phyloP scores from a whole-genome alignment of 192 early-diverging fungal species.

The Gaertneriomyces sp. region DNA sequence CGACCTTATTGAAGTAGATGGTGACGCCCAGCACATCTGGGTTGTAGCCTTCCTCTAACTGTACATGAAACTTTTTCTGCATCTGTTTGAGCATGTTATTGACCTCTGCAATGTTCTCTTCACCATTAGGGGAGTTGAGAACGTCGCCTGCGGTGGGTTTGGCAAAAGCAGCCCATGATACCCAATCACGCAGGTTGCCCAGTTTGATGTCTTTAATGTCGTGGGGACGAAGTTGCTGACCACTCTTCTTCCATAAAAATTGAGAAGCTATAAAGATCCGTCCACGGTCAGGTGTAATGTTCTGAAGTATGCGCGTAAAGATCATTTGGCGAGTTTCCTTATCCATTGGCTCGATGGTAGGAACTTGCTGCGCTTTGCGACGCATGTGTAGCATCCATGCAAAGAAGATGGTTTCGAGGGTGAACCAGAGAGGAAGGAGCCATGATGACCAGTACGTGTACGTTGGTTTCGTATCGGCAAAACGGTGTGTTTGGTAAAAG shows the following conservation, averaged over 20 bases:
- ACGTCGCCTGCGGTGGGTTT: background rate
- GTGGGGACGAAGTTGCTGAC: background rate
- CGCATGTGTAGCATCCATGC: background rate
- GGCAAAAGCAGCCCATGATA: background rate
- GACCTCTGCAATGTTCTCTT: background rate
- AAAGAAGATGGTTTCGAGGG: background rate
- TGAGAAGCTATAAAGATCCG: background rate
- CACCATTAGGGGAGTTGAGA: background rate
- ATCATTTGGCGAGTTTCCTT: background rate
- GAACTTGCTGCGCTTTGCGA: background rate
- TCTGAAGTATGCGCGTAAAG: background rate
- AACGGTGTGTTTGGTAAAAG: background rate
- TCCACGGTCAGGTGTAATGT: background rate
- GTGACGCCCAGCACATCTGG: background rate
- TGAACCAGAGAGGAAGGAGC: background rate
- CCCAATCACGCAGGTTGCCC: conserved; percentile 4
- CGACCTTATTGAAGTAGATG: conserved; percentile 9
- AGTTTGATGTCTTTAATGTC: background rate
- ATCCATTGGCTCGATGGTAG: background rate
- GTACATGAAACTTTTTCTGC: background rate
- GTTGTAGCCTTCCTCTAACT: background rate
- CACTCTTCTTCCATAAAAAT: conserved; percentile 7
- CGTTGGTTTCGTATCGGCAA: background rate
- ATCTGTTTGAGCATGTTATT: conserved; percentile 7
- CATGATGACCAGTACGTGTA: conserved; percentile 5